phyloP scores from a whole-genome alignment of 345 rosid species.

The Sapria himalayana region DNA sequence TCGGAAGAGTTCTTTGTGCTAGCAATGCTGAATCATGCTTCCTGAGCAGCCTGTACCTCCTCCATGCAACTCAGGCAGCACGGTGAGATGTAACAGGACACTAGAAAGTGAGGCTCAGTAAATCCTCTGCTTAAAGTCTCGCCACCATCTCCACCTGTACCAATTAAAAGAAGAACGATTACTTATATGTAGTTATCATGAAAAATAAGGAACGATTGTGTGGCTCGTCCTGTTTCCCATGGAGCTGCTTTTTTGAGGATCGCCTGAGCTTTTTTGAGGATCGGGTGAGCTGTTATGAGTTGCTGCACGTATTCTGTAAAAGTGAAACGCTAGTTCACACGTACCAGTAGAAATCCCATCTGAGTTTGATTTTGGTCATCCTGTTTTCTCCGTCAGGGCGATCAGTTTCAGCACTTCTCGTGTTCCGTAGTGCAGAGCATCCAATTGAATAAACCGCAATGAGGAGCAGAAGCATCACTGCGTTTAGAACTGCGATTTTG shows the following conservation, averaged over 20 bases:
- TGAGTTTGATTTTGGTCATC: constrained; percentile 50
- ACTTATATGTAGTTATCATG: background rate
- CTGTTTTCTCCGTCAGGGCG: constrained; percentile 39
- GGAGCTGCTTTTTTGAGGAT: too few relatives aligned
- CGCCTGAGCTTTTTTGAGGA: too few relatives aligned
- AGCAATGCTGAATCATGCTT: too few relatives aligned
- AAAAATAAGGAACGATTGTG: background rate
- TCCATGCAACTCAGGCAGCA: too few relatives aligned
- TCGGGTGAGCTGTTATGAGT: too few relatives aligned
- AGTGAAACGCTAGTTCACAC: constrained; percentile 3
- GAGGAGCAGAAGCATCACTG: constrained; percentile 45
- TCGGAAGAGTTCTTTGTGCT: too few relatives aligned
- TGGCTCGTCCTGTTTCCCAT: too few relatives aligned
- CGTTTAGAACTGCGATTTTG: constrained; percentile 48
- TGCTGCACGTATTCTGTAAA: background rate
- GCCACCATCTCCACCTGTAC: constrained; percentile 73
- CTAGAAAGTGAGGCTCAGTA: too few relatives aligned
- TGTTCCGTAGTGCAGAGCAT: constrained; percentile 68
- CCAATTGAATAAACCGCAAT: constrained; percentile 52
- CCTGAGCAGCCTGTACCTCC: too few relatives aligned
- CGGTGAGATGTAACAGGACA: too few relatives aligned
- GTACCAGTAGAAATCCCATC: constrained; percentile 72
- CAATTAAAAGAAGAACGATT: background rate
- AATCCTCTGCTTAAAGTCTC: too few relatives aligned
- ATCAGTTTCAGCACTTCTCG: constrained; percentile 39